Percentiles rank a stretch among this genome's conserved stretches.
Conservation (phyloP, 2,329 filamentous ascomycete genomes). For the Xylariaceae sp. region DNA sequence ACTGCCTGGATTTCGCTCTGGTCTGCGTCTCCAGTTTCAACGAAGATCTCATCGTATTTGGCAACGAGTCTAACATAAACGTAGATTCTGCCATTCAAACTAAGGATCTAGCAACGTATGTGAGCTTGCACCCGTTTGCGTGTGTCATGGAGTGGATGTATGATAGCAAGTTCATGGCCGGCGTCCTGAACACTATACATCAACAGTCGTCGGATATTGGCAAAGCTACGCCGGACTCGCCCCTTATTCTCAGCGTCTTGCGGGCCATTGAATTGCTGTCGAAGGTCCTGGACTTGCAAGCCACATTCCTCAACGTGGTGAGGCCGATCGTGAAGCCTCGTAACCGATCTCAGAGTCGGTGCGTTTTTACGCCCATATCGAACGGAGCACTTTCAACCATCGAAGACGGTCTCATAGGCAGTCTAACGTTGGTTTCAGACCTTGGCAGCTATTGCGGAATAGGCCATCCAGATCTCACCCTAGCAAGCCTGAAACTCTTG, state of each 20-base stretch:
- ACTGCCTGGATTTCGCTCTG: slow-evolving; percentile 77
- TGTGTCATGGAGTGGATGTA: slow-evolving; percentile 98
- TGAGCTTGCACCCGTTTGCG: slow-evolving; percentile 84
- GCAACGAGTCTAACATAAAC: slow-evolving; percentile 68
- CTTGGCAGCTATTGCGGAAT: slow-evolving; percentile 83
- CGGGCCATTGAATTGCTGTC: slow-evolving; percentile 80
- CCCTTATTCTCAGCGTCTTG: slow-evolving; percentile 72
- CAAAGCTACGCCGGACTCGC: slow-evolving; percentile 68
- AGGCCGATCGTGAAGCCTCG: slow-evolving; percentile 69
- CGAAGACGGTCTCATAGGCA: slow-evolving; percentile 82
- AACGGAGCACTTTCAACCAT: slow-evolving; percentile 80
- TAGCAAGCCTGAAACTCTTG: slow-evolving; percentile 74
- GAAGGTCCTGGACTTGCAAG: slow-evolving; percentile 76
- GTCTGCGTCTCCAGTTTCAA: slow-evolving; percentile 83
- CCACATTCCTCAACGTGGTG: slow-evolving; percentile 87
- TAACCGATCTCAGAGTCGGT: slow-evolving; percentile 37
- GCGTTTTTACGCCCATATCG: slow-evolving; percentile 34
- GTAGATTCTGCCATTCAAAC: slow-evolving; percentile 71
- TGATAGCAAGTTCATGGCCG: slow-evolving; percentile 79
- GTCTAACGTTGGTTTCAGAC: slow-evolving; percentile 72
- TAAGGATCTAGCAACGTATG: slow-evolving; percentile 71
- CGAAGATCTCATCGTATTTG: slow-evolving; percentile 82
- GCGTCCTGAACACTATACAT: slow-evolving; percentile 72
- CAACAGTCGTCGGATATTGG: slow-evolving; percentile 69
- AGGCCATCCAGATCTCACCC: slow-evolving; percentile 72